Evolutionary conservation across 2,329 filamentous ascomycete genomes (phyloP).

Genomic region (Penicillium fuscoglaucum): DNA sequence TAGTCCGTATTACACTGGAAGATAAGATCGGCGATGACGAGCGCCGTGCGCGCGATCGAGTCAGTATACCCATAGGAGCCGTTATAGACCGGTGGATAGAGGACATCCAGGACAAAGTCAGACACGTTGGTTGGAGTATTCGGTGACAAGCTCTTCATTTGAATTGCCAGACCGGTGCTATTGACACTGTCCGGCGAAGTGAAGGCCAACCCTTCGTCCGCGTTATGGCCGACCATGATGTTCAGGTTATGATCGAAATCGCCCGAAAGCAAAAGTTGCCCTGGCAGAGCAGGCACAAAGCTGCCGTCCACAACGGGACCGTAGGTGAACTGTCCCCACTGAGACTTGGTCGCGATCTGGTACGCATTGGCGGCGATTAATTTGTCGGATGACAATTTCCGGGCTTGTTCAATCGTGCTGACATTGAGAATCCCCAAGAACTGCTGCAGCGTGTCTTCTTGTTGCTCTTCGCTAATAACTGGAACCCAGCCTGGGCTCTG

Average conservation of each 20-base stretch:
- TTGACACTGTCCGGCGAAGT: slow-evolving; percentile 36
- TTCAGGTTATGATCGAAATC: slow-evolving; percentile 47
- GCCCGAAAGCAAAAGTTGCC: slow-evolving; percentile 46
- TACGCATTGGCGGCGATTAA: slow-evolving; percentile 48
- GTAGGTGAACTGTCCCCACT: slow-evolving; percentile 48
- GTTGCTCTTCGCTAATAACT: slow-evolving; percentile 31
- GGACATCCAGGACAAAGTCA: slow-evolving; percentile 47
- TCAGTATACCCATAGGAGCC: slow-evolving; percentile 51
- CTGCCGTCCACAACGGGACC: slow-evolving; percentile 52
- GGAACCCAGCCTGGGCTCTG: slow-evolving; percentile 48
- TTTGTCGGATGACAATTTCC: slow-evolving; percentile 40
- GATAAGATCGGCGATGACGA: slow-evolving; percentile 46
- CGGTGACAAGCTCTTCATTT: slow-evolving; percentile 27
- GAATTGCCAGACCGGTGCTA: slow-evolving; percentile 22
- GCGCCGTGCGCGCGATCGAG: slow-evolving; percentile 44
- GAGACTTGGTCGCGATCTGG: slow-evolving; percentile 38
- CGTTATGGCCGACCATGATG: slow-evolving; percentile 50
- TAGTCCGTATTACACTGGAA: slow-evolving; percentile 58
- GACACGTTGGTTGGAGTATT: slow-evolving; percentile 29
- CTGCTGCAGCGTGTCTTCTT: slow-evolving; percentile 42
- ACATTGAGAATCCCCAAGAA: slow-evolving; percentile 48
- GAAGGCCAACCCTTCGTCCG: slow-evolving; percentile 46
- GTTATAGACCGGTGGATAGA: slow-evolving; percentile 55
- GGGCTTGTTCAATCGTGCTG: slow-evolving; percentile 46
- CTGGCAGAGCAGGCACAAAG: slow-evolving; percentile 52